phyloP scores from a whole-genome alignment of 225 moss, liverwort and hornwort genomes.

The Polytrichum formosum region DNA sequence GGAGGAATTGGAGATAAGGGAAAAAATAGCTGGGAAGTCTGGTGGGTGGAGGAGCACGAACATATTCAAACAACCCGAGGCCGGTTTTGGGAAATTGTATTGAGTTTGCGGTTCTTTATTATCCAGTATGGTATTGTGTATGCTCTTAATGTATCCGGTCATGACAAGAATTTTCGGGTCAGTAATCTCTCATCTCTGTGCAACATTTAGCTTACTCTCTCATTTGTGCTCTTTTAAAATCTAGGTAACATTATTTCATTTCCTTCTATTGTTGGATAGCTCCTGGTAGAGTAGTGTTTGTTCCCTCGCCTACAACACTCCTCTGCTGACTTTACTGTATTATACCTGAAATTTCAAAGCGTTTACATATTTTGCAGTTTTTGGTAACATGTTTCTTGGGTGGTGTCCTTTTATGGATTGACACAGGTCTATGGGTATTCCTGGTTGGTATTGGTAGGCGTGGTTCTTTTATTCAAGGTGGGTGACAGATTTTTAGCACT shows the following conservation, averaged over 20 bases:
- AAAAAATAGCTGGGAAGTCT: constrained; percentile 86
- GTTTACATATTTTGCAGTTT: no score
- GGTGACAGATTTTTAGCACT: constrained; percentile 1
- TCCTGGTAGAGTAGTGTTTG: background rate
- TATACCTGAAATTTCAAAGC: background rate
- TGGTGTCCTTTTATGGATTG: constrained; percentile 4
- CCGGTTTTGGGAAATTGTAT: constrained; percentile 55
- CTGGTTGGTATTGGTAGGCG: constrained; percentile 44
- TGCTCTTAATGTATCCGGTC: constrained; percentile 48
- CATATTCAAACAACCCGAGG: constrained; percentile 53
- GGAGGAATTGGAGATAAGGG: constrained; percentile 88
- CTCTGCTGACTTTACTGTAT: background rate
- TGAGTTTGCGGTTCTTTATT: constrained; percentile 57
- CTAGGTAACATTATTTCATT: background rate
- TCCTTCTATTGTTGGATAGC: constrained; percentile 7
- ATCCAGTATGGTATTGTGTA: constrained; percentile 63
- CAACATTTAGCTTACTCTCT: background rate
- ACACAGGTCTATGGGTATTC: constrained; percentile 58
- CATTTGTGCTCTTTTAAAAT: constrained; percentile 2
- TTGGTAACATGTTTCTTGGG: background rate
- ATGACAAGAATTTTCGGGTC: constrained; percentile 48
- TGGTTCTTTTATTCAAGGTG: constrained; percentile 50
- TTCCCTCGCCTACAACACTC: background rate
- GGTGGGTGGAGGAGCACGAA: constrained; percentile 69
- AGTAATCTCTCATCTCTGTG: constrained; percentile 15